phyloP scores from a whole-genome alignment of 495 filamentous ascomycete species.

The Talaromyces wortmannii region DNA sequence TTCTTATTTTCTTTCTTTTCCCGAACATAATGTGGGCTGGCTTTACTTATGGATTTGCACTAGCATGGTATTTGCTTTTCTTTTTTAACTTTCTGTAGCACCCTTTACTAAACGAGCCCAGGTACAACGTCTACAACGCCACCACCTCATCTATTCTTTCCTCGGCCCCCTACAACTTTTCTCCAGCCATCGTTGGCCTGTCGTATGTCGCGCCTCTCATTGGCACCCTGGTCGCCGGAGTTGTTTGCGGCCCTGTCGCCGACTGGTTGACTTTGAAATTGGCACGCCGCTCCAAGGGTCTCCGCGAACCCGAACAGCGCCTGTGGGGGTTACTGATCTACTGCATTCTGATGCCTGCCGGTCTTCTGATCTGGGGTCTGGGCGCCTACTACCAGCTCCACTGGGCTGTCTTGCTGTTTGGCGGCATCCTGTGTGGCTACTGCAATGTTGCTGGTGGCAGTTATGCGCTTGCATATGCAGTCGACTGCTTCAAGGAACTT shows the following conservation, averaged over 20 bases:
- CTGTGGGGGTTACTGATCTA: conserved; percentile 15
- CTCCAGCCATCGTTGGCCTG: conserved; percentile 2
- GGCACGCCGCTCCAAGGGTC: conserved; percentile 20
- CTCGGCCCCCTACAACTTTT: not conserved
- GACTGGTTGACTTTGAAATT: conserved; percentile 19
- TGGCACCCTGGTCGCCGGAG: not conserved
- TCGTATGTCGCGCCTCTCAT: conserved; percentile 6
- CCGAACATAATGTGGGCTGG: conserved; percentile 6
- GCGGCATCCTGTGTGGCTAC: conserved; percentile 22
- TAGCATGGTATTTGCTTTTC: conserved; percentile 1
- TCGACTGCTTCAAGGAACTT: conserved; percentile 37
- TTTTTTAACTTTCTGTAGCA: not conserved
- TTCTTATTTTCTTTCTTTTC: conserved; percentile 5
- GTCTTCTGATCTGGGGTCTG: conserved; percentile 28
- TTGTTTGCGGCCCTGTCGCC: conserved; percentile 1
- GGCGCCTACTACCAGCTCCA: conserved; percentile 19
- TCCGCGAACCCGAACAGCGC: conserved; percentile 28
- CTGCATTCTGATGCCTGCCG: conserved; percentile 19
- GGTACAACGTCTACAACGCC: conserved; percentile 6
- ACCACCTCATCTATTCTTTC: conserved; percentile 5
- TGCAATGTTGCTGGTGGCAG: conserved; percentile 27
- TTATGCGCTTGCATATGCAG: conserved; percentile 31
- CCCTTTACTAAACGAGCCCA: not conserved
- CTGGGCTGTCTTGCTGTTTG: conserved; percentile 26
- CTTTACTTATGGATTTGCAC: conserved; percentile 4